Conservation (phyloP, 1,284 basidiomycete species). For the Puccinia horiana region DNA sequence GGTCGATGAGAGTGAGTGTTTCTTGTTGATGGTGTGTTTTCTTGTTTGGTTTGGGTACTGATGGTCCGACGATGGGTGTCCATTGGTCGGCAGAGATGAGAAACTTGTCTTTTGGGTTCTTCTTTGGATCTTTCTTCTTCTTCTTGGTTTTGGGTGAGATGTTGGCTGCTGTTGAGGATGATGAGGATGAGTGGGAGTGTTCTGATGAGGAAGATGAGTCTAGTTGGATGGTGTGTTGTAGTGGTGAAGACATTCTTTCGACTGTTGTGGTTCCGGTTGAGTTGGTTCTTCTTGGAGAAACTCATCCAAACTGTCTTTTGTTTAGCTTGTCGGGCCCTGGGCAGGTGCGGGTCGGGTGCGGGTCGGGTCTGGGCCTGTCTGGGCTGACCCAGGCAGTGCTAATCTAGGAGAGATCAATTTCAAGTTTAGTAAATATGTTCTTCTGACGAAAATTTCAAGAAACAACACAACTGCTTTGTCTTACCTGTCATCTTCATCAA, state of each 20-base stretch:
- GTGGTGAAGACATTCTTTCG: conserved; percentile 8
- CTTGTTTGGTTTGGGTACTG: neutral
- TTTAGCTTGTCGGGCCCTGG: too few species aligned
- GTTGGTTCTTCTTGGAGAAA: too few species aligned
- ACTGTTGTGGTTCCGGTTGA: neutral
- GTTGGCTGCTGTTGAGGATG: neutral
- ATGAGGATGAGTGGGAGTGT: neutral
- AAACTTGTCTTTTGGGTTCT: conserved; percentile 8
- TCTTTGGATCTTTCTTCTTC: neutral
- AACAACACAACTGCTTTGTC: too few species aligned
- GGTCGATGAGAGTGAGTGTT: conserved; percentile 28
- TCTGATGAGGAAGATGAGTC: neutral
- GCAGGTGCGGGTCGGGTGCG: too few species aligned
- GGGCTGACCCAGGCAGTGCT: too few species aligned
- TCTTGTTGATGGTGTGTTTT: conserved; percentile 50
- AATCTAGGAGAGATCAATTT: too few species aligned
- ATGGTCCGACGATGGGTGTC: conserved; percentile 9
- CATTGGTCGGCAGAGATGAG: conserved; percentile 18
- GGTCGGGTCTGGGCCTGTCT: too few species aligned
- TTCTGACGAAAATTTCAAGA: too few species aligned
- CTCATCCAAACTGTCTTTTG: too few species aligned
- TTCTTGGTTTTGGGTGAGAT: neutral
- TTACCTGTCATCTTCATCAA: too few species aligned
- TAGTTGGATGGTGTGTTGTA: neutral
- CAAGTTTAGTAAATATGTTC: too few species aligned